These are phyloP conservation scores for Populus nigra DNA, from an alignment of 345 rosid genomes.

Conservation along the genomic window DNA sequence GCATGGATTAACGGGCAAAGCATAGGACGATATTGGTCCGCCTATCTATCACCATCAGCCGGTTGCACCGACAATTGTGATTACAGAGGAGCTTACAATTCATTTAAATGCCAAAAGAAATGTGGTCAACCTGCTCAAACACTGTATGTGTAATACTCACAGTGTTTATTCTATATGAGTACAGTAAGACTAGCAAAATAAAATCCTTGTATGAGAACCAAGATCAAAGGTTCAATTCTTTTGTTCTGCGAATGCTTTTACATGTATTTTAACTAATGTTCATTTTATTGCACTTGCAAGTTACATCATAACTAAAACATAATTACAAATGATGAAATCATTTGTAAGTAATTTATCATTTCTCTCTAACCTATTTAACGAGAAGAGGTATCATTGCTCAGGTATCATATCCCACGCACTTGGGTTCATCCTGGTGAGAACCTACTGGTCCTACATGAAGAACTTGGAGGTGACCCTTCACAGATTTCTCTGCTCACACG, in stretches of 20 bases:
- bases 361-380: too few relatives aligned
- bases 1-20: slow-evolving; percentile 65
- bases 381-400: slow-evolving; percentile 18
- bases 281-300: too few relatives aligned
- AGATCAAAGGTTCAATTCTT: too few relatives aligned
- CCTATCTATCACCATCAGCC: slow-evolving; percentile 44
- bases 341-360: too few relatives aligned
- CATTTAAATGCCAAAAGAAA: slow-evolving; percentile 46
- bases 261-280: too few relatives aligned
- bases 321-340: too few relatives aligned
- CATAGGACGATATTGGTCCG: slow-evolving; percentile 61
- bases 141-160: slow-evolving; percentile 32
- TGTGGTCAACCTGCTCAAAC: slow-evolving; percentile 66
- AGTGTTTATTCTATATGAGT: too few relatives aligned
- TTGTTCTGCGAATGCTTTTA: background rate
- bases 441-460: slow-evolving; percentile 58
- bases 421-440: slow-evolving; percentile 55
- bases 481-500: slow-evolving; percentile 41
- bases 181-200: too few relatives aligned
- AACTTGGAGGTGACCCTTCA: slow-evolving; percentile 60
- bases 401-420: slow-evolving; percentile 57
- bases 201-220: too few relatives aligned
- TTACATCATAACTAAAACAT: too few relatives aligned
- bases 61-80: slow-evolving; percentile 50
- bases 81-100: slow-evolving; percentile 51